A percentile compares a stretch with the other conserved stretches of the same genome.
phyloP scores from a whole-genome alignment of 2,329 filamentous ascomycete genomes.

The Teratosphaeria nubilosa region DNA sequence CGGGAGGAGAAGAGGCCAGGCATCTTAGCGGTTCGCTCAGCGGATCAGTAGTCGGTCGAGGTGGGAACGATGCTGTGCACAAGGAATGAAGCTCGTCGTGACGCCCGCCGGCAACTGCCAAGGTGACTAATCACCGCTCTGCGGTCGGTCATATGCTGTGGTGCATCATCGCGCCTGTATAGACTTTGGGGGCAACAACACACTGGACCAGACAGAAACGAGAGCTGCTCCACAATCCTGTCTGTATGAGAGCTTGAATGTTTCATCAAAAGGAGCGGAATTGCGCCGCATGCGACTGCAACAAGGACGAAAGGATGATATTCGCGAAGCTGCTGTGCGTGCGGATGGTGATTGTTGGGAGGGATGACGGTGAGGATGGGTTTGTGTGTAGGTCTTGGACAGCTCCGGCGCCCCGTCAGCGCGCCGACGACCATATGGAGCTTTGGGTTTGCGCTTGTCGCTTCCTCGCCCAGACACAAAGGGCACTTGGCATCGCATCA shows the following conservation, averaged over 20 bases:
- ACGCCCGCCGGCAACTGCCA: not conserved
- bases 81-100: not conserved
- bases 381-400: too few species aligned
- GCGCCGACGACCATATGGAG: not conserved
- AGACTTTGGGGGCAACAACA: not conserved
- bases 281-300: not conserved
- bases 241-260: not conserved
- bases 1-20: constrained; percentile 17
- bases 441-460: not conserved
- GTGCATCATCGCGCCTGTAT: not conserved
- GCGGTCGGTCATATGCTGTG: not conserved
- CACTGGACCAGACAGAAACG: not conserved
- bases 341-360: not conserved
- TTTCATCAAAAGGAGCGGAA: not conserved
- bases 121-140: not conserved
- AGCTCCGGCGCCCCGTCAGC: too few species aligned
- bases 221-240: not conserved
- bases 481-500: too few species aligned
- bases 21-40: constrained; percentile 6
- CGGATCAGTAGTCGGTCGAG: not conserved
- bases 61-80: not conserved
- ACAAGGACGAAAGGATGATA: not conserved
- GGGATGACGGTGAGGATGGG: too few species aligned
- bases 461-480: too few species aligned
- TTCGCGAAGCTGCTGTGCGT: not conserved